A percentile compares a stretch with the other conserved stretches of the same genome.
phyloP scores from a whole-genome alignment of 345 rosid genomes.

The Clarkia xantiana region DNA sequence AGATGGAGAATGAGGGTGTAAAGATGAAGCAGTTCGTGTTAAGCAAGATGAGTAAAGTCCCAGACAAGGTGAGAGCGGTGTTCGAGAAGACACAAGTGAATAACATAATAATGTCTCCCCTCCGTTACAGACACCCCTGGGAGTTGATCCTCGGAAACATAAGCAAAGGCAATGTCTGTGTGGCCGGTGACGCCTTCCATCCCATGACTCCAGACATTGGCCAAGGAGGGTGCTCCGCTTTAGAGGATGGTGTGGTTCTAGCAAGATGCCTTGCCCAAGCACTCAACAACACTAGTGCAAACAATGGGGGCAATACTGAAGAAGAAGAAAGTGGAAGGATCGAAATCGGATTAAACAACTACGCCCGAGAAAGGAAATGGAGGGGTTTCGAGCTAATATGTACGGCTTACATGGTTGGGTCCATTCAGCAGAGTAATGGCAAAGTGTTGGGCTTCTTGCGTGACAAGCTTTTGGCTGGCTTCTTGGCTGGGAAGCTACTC shows the following conservation, averaged over 20 bases:
- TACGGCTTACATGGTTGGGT: constrained; percentile 22
- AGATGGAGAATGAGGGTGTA: constrained; percentile 12
- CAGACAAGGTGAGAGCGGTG: constrained; percentile 7
- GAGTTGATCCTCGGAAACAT: constrained; percentile 43
- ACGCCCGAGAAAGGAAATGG: constrained; percentile 33
- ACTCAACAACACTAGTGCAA: constrained; percentile 6
- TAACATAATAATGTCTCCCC: constrained; percentile 15
- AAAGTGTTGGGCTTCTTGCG: constrained; percentile 14
- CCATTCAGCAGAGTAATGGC: constrained; percentile 14
- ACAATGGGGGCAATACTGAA: constrained; percentile 2
- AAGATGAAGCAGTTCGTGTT: constrained; percentile 24
- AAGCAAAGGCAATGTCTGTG: constrained; percentile 27
- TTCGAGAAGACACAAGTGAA: constrained; percentile 29
- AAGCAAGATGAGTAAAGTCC: constrained; percentile 14
- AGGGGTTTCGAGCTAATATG: constrained; percentile 26
- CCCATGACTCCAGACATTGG: constrained; percentile 64
- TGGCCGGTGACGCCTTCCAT: constrained; percentile 63
- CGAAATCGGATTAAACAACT: constrained; percentile 19
- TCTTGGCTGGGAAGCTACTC: constrained; percentile 6
- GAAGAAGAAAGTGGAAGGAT: constrained; percentile 20
- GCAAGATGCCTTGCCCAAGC: constrained; percentile 58
- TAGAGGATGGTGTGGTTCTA: constrained; percentile 50
- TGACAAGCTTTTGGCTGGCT: constrained; percentile 8
- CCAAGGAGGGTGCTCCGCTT: constrained; percentile 58
- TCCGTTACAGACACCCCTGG: constrained; percentile 46